phyloP scores from a whole-genome alignment of 2,329 filamentous ascomycete genomes.

The Fusarium metavorans region DNA sequence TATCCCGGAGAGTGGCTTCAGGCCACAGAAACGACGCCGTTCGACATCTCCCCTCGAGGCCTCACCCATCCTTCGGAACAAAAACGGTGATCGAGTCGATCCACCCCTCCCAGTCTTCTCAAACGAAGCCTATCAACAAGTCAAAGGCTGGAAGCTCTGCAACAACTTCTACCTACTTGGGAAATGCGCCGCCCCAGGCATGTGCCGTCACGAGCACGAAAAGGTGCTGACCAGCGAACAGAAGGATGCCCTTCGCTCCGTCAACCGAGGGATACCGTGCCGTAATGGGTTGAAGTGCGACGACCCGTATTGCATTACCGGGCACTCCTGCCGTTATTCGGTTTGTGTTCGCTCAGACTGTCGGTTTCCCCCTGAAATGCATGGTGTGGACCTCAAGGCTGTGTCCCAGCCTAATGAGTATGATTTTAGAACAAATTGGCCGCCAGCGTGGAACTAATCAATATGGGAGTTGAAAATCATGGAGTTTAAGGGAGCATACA shows the following conservation, averaged over 20 bases:
- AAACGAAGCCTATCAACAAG: slow-evolving; percentile 27
- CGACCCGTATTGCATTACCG: slow-evolving; percentile 33
- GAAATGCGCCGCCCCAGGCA: slow-evolving; percentile 15
- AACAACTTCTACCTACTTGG: slow-evolving; percentile 49
- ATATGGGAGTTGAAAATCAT: background rate
- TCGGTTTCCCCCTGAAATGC: slow-evolving; percentile 34
- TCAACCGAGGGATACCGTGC: slow-evolving; percentile 48
- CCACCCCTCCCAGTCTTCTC: slow-evolving; percentile 29
- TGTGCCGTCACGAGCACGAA: slow-evolving; percentile 46
- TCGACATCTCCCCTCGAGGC: background rate
- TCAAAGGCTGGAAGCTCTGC: slow-evolving; percentile 49
- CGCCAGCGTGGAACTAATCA: background rate
- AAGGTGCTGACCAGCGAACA: slow-evolving; percentile 35
- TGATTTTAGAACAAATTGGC: background rate
- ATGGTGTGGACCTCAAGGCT: slow-evolving; percentile 22
- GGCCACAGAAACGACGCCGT: background rate
- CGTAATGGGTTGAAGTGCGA: slow-evolving; percentile 42
- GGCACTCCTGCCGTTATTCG: slow-evolving; percentile 36
- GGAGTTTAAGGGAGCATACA: background rate
- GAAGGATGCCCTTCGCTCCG: slow-evolving; percentile 43
- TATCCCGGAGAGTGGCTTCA: background rate
- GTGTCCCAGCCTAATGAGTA: background rate
- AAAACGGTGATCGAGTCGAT: slow-evolving; percentile 47
- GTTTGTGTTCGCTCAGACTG: slow-evolving; percentile 27
- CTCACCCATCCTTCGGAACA: slow-evolving; percentile 34